phyloP scores from a whole-genome alignment of 1,284 basidiomycete species.

The Trichosporon inkin region DNA sequence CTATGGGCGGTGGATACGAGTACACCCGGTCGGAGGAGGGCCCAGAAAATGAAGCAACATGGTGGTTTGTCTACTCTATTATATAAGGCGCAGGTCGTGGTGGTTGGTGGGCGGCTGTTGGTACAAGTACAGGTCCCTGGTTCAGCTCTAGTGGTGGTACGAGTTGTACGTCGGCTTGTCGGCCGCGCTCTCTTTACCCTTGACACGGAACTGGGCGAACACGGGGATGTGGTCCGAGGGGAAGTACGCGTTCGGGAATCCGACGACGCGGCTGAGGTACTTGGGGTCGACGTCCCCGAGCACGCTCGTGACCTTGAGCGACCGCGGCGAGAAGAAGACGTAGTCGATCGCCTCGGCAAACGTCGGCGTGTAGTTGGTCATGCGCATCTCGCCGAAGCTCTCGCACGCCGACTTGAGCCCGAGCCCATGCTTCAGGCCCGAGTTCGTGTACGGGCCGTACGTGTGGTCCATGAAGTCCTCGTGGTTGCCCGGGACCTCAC shows the following conservation, averaged over 20 bases:
- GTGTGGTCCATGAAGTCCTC: slow-evolving; percentile 87
- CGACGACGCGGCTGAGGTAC: slow-evolving; percentile 87
- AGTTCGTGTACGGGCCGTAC: slow-evolving; percentile 89
- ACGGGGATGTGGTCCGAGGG: slow-evolving; percentile 67
- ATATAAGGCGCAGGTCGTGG: not conserved
- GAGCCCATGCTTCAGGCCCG: slow-evolving; percentile 76
- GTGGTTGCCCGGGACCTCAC: slow-evolving; percentile 68
- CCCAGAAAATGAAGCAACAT: slow-evolving; percentile 8
- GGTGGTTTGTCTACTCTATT: slow-evolving; percentile 6
- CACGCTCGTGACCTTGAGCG: slow-evolving; percentile 76
- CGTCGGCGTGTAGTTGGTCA: slow-evolving; percentile 89
- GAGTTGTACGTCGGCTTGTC: slow-evolving; percentile 15
- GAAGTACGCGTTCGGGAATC: slow-evolving; percentile 95
- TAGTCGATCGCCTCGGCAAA: slow-evolving; percentile 86
- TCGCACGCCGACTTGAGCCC: slow-evolving; percentile 81
- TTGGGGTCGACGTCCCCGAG: slow-evolving; percentile 79
- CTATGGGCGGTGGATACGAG: not conserved
- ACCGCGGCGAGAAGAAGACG: slow-evolving; percentile 81
- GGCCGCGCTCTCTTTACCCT: slow-evolving; percentile 52
- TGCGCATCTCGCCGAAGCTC: slow-evolving; percentile 61
- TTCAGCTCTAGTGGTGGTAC: slow-evolving; percentile 16
- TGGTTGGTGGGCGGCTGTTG: not conserved
- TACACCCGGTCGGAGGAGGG: not conserved
- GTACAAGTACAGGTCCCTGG: not conserved
- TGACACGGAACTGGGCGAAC: slow-evolving; percentile 50